Percentiles rank a stretch among this genome's conserved stretches.
phyloP scores from a whole-genome alignment of 805 yeast genomes.

The Metschnikowia noctiluminum region DNA sequence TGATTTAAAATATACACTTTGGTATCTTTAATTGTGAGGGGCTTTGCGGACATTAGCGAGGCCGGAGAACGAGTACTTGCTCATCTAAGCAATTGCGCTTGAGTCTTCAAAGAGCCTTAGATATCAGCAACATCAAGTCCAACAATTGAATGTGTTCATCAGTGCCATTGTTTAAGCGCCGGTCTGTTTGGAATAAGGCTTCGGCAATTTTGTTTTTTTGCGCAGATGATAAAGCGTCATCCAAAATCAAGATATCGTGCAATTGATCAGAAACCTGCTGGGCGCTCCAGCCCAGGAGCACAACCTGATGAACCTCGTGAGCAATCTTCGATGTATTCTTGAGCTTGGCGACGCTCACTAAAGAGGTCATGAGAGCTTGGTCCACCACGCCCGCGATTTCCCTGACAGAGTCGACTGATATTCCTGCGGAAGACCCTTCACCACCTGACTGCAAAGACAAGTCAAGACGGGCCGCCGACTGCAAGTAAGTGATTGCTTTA shows the following conservation, averaged over 20 bases:
- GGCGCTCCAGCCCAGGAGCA: constrained; percentile 76
- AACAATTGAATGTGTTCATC: constrained; percentile 84
- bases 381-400: constrained; percentile 81
- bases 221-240: constrained; percentile 45
- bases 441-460: constrained; percentile 6
- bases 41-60: too few relatives aligned
- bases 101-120: constrained; percentile 8
- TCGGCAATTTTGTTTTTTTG: constrained; percentile 66
- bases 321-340: constrained; percentile 31
- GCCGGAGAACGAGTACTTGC: neutral
- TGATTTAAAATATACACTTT: neutral
- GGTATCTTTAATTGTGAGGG: too few relatives aligned
- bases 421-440: constrained; percentile 27
- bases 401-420: constrained; percentile 48
- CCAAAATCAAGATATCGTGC: constrained; percentile 62
- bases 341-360: constrained; percentile 35
- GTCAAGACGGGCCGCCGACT: constrained; percentile 30
- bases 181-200: constrained; percentile 71
- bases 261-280: constrained; percentile 67
- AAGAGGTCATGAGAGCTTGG: constrained; percentile 37
- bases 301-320: constrained; percentile 45
- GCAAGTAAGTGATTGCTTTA: constrained; percentile 86
- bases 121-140: constrained; percentile 46
- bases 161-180: constrained; percentile 74
- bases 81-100: neutral